These are phyloP conservation scores for Penicillium coprophilum DNA, from an alignment of 495 filamentous ascomycete genomes.

Conservation along the genomic window DNA sequence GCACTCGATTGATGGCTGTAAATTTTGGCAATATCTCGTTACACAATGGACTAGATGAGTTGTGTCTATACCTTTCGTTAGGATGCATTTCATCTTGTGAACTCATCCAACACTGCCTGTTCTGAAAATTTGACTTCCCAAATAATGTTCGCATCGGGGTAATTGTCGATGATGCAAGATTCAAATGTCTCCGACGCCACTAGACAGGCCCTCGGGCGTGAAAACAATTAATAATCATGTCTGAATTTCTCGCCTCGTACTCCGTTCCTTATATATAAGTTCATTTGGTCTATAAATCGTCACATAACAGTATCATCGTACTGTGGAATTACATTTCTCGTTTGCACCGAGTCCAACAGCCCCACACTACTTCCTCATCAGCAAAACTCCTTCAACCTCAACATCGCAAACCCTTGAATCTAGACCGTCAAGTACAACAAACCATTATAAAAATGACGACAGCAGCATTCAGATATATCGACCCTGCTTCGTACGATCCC, in stretches of 20 bases:
- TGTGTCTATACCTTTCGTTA: not conserved
- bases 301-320: not conserved
- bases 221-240: not conserved
- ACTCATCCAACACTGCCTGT: too few species aligned
- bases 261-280: not conserved
- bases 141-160: not conserved
- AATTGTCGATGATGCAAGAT: not conserved
- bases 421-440: not conserved
- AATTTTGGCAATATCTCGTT: not conserved
- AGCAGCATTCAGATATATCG: slow-evolving; percentile 18
- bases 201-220: not conserved
- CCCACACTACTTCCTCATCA: not conserved
- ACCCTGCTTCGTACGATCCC: slow-evolving; percentile 16
- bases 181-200: not conserved
- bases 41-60: not conserved
- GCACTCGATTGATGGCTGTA: too few species aligned
- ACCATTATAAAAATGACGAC: slow-evolving; percentile 27
- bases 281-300: not conserved
- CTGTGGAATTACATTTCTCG: not conserved
- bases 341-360: not conserved
- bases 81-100: too few species aligned
- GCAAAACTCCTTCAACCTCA: not conserved
- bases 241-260: not conserved
- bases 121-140: too few species aligned
- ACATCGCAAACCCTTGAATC: not conserved